Base-by-base conservation (phyloP, 164 flowering plant species). In the Nymphaea colorata region DNA sequence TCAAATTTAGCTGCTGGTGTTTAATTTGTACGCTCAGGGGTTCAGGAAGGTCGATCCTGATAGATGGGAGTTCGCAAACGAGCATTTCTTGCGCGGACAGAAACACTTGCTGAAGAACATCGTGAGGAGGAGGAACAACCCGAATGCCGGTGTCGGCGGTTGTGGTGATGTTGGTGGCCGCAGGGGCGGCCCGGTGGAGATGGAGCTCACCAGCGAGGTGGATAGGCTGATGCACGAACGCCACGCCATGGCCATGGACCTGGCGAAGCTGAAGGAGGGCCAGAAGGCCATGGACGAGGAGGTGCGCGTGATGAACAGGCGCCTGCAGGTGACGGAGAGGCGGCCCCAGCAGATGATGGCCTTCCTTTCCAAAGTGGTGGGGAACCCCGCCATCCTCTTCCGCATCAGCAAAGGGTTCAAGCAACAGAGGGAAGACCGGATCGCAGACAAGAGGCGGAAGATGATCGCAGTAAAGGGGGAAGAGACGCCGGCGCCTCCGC, bases 301-400 rank as follows among this genome's bases (percentile, higher is more conserved):
- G 64, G 71, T 93, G 6, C 66, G 72, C 57, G 83, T 74, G 16
- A 89, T 93, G 87, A 82, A 72, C 69, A 77, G 70, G 71, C 72
- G 98, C 5, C 68, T 93, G 4, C 87, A 84, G 66, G 90, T 85
- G 2, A 89, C 97, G 0, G 96, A 93, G 79, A 78, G 76, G 42
- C 75, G 93, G 12, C 98, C 96, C 0, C 84, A 86, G 59, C 97
- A 93, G 72, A 88, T 93, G 96, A 85, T 93, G 90, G 84, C 89
- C 15, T 93, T 93, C 72, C 80, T 93, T 44, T 68, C 42, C 64
- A 87, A 84, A 68, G 84, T 87, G 18, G 85, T 74, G 1, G 86
- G 86, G 15, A 88, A 89, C 71, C 97, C 97, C 1, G 85, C 84
- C 5, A 60, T 93, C 5, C 69, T 89, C 3, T 74, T 87, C 2